A percentile compares a stretch with the other conserved stretches of the same genome.
These are phyloP conservation scores for Cerrena zonata DNA, from an alignment of 1,284 basidiomycete genomes.

Conservation along the genomic window DNA sequence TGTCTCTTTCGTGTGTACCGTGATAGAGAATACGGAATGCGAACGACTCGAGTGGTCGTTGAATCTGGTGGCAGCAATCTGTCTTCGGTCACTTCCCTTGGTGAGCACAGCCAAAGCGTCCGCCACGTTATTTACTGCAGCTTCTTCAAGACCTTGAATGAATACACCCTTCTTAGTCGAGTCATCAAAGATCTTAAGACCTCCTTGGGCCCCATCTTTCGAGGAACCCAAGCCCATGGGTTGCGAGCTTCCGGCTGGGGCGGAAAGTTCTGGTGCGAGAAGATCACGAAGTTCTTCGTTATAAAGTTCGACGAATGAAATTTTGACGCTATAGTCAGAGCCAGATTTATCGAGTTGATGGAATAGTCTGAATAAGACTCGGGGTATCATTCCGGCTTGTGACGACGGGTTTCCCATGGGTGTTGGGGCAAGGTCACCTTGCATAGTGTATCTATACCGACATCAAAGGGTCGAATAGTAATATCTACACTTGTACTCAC, in stretches of 20 bases:
- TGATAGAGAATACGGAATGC: conserved; percentile 96
- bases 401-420: conserved; percentile 83
- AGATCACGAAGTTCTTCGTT: conserved; percentile 98
- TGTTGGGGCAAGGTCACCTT: conserved; percentile 80
- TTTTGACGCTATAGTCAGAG: conserved; percentile 87
- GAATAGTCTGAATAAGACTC: conserved; percentile 89
- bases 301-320: conserved; percentile 96
- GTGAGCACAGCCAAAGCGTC: conserved; percentile 83
- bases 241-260: conserved; percentile 55
- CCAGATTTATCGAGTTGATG: conserved; percentile 75
- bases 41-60: conserved; percentile 97
- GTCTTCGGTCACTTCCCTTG: conserved; percentile 85
- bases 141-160: conserved; percentile 93
- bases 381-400: conserved; percentile 96
- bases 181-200: conserved; percentile 92
- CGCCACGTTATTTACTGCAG: conserved; percentile 75
- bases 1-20: conserved; percentile 86
- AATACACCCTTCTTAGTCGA: conserved; percentile 80
- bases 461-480: conserved; percentile 1
- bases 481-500: conserved; percentile 44
- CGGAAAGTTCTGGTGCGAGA: conserved; percentile 66
- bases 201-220: conserved; percentile 41
- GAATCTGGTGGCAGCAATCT: conserved; percentile 95
- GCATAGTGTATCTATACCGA: conserved; percentile 80
- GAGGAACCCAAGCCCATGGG: conserved; percentile 61